Conservation (phyloP, 352 stramenopile genomes). For the Phytophthora rubi region DNA sequence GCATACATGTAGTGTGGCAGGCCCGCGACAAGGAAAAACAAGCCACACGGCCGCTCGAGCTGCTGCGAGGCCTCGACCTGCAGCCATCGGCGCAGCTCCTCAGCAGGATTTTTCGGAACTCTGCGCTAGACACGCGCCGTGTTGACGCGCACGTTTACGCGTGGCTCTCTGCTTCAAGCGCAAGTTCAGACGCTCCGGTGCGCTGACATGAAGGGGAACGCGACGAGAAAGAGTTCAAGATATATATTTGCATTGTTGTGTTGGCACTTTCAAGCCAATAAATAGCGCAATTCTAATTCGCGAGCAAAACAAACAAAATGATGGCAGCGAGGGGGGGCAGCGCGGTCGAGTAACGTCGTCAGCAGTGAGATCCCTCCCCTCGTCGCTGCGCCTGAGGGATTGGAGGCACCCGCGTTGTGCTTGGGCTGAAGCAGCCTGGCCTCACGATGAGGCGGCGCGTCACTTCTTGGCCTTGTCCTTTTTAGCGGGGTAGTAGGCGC, state of each 20-base stretch:
- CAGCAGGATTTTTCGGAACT: no score
- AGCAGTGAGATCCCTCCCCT: background rate
- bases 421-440: background rate
- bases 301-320: slow-evolving; percentile 11
- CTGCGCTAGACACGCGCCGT: background rate
- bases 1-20: background rate
- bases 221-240: background rate
- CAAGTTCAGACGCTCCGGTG: background rate
- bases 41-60: background rate
- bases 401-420: background rate
- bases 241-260: slow-evolving; percentile 20
- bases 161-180: background rate
- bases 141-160: background rate
- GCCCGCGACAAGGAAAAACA: background rate
- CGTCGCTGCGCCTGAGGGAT: background rate
- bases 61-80: no score
- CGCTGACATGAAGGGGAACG: background rate
- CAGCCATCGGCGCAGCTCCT: no score
- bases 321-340: background rate
- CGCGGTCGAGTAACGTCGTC: slow-evolving; percentile 8
- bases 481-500: slow-evolving; percentile 46
- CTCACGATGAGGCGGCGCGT: slow-evolving; percentile 8
- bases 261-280: slow-evolving; percentile 31
- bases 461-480: slow-evolving; percentile 46
- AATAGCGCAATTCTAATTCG: slow-evolving; percentile 35